phyloP scores from a whole-genome alignment of 2,329 filamentous ascomycete species.

The Rhynchosporium agropyri region DNA sequence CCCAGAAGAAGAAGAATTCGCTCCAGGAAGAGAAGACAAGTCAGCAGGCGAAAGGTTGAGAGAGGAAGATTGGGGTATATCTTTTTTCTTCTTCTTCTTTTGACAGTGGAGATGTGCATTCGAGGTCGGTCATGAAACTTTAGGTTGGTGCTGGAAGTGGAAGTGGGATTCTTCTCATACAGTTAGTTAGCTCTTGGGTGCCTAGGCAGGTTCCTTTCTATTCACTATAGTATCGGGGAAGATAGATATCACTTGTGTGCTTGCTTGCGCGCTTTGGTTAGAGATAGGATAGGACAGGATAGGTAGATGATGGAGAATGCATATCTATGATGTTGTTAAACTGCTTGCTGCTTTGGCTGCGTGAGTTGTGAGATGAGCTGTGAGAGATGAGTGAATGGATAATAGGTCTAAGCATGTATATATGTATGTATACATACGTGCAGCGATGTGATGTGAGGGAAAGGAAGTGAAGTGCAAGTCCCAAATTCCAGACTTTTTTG shows the following conservation, averaged over 20 bases:
- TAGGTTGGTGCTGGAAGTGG: not conserved
- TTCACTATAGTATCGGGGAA: not conserved
- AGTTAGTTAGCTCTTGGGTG: not conserved
- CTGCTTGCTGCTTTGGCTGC: not conserved
- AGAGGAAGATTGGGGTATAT: not conserved
- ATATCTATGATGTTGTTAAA: slow-evolving; percentile 19
- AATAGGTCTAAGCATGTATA: too few relatives aligned
- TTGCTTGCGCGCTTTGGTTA: not conserved
- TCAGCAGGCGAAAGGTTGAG: too few relatives aligned
- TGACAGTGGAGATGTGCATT: not conserved
- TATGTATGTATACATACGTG: too few relatives aligned
- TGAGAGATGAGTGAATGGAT: too few relatives aligned
- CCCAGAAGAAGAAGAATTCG: too few relatives aligned
- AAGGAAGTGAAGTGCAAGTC: too few relatives aligned
- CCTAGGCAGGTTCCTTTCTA: not conserved
- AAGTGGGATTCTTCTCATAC: not conserved
- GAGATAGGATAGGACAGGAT: slow-evolving; percentile 7
- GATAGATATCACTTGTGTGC: not conserved
- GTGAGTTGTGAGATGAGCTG: too few relatives aligned
- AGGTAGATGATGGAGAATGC: slow-evolving; percentile 1
- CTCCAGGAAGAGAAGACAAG: too few relatives aligned
- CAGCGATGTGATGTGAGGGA: too few relatives aligned
- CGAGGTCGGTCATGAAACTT: not conserved
- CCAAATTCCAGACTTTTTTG: too few relatives aligned
- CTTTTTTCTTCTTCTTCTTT: not conserved